These are phyloP conservation scores for Trichoderma parareesei DNA, from an alignment of 495 filamentous ascomycete genomes.

Conservation along the genomic window DNA sequence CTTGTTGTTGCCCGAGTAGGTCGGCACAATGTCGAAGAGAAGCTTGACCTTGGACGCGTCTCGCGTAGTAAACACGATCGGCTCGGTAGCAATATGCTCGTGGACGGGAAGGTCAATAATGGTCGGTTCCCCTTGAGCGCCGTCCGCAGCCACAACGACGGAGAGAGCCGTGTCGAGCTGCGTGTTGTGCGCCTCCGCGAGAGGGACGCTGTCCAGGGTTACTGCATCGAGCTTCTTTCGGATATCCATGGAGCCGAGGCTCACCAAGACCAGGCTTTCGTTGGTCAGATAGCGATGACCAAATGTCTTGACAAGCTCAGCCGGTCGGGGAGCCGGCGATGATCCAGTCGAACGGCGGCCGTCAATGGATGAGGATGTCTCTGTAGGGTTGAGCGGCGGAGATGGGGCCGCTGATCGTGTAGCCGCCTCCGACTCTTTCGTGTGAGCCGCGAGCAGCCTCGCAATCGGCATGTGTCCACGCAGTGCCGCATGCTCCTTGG, in stretches of 20 bases:
- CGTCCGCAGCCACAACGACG: constrained; percentile 81
- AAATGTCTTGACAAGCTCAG: constrained; percentile 85
- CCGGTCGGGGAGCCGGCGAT: constrained; percentile 25
- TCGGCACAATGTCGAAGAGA: constrained; percentile 93
- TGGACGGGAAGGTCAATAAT: constrained; percentile 89
- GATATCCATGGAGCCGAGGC: constrained; percentile 87
- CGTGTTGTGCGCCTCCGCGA: constrained; percentile 80
- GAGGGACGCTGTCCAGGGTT: constrained; percentile 78
- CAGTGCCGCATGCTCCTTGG: constrained; percentile 85
- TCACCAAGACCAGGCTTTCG: constrained; percentile 83
- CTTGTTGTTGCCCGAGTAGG: constrained; percentile 84
- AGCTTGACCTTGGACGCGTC: constrained; percentile 79
- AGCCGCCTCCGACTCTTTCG: constrained; percentile 19
- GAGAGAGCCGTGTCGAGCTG: constrained; percentile 92
- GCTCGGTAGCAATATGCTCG: constrained; percentile 87
- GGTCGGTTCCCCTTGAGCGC: constrained; percentile 76
- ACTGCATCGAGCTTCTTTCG: constrained; percentile 74
- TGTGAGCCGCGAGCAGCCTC: constrained; percentile 43
- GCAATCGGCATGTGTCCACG: constrained; percentile 80
- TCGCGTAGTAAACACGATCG: constrained; percentile 73
- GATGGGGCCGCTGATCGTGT: constrained; percentile 13
- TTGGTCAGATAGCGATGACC: constrained; percentile 91
- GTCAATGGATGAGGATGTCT: constrained; percentile 40
- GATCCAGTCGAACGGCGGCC: constrained; percentile 38
- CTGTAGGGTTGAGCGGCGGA: constrained; percentile 22